A percentile compares a stretch with the other conserved stretches of the same genome.
These are phyloP conservation scores for Mortierella polycephala DNA, from an alignment of 371 early-diverging fungal species.

Conservation along the genomic window DNA sequence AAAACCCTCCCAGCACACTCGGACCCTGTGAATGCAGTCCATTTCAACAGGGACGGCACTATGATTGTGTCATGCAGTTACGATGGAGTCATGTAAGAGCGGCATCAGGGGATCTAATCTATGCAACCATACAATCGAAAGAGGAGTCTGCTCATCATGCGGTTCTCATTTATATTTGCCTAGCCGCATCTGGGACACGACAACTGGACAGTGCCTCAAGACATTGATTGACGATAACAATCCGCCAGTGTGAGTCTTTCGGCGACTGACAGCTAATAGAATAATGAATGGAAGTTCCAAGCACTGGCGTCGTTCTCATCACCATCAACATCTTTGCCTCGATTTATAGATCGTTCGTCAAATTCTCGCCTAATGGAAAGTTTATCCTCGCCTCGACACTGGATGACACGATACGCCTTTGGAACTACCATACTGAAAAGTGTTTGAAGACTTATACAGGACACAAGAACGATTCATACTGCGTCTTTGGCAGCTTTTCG, in stretches of 20 bases:
- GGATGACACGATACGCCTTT: conserved; percentile 93
- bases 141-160: neutral
- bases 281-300: neutral
- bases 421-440: conserved; percentile 94
- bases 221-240: conserved; percentile 94
- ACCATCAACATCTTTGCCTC: neutral
- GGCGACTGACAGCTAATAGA: neutral
- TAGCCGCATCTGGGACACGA: conserved; percentile 97
- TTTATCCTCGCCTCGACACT: conserved; percentile 94
- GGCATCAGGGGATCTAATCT: neutral
- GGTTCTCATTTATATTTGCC: conserved; percentile 11
- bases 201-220: conserved; percentile 95
- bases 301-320: neutral
- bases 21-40: conserved; percentile 95
- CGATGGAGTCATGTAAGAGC: conserved; percentile 91
- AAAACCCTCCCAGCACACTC: conserved; percentile 94
- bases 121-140: neutral
- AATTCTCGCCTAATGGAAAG: conserved; percentile 98
- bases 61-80: conserved; percentile 95
- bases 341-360: conserved; percentile 85
- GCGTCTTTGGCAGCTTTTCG: conserved; percentile 92
- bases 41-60: conserved; percentile 97
- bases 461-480: conserved; percentile 91
- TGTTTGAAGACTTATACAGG: conserved; percentile 95
- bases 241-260: conserved; percentile 83